phyloP scores from a whole-genome alignment of 495 filamentous ascomycete genomes.

The Thermothielavioides terrestris region DNA sequence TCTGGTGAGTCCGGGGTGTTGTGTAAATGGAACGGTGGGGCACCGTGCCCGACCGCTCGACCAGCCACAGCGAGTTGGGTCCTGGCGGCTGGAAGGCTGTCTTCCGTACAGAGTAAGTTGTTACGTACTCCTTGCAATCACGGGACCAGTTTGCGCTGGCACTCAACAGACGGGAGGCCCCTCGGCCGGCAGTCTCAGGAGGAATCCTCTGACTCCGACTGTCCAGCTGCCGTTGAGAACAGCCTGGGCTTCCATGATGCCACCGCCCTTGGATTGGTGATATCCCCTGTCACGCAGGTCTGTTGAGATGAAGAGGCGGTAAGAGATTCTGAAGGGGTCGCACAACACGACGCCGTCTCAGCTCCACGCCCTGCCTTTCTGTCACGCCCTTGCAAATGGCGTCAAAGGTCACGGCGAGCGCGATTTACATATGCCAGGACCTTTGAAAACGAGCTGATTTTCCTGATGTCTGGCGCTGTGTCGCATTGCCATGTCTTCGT shows the following conservation, averaged over 20 bases:
- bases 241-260: conserved; percentile 15
- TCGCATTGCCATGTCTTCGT: too few relatives aligned
- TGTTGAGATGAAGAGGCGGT: conserved; percentile 18
- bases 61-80: conserved; percentile 9
- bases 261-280: conserved; percentile 5
- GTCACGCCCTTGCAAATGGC: neutral
- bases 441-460: neutral
- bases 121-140: conserved; percentile 26
- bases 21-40: conserved; percentile 20
- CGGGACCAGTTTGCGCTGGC: conserved; percentile 19
- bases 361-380: neutral
- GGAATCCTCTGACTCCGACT: neutral
- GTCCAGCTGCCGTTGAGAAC: conserved; percentile 12
- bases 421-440: neutral
- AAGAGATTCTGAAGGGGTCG: conserved; percentile 9
- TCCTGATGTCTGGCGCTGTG: too few relatives aligned
- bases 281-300: neutral
- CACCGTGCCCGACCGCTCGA: conserved; percentile 7
- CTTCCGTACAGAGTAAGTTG: too few relatives aligned
- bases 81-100: neutral
- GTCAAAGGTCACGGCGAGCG: neutral
- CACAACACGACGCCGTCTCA: neutral
- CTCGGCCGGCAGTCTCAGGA: neutral
- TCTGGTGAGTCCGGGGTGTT: conserved; percentile 18
- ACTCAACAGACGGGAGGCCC: too few relatives aligned